Percentiles rank a stretch among this genome's conserved stretches.
Conservation (phyloP, 768 basidiomycete genomes). For the Auricularia cornea region DNA sequence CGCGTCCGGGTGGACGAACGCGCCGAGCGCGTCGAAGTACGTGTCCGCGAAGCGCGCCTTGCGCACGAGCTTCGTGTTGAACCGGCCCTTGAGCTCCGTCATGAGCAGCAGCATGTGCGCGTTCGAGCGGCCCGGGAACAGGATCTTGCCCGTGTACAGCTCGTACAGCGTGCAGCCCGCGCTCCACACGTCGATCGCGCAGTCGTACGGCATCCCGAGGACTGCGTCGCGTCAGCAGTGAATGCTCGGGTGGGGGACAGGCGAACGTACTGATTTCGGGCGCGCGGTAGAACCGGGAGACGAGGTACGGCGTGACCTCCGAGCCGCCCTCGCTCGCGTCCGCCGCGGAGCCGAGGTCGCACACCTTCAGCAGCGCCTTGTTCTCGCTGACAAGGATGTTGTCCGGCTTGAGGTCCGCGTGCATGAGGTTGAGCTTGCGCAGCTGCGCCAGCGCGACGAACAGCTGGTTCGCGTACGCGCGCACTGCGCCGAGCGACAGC, state of each 20-base stretch:
- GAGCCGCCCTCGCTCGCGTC: slow-evolving; percentile 74
- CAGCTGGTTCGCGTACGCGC: slow-evolving; percentile 96
- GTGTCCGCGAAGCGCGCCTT: slow-evolving; percentile 85
- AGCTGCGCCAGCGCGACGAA: slow-evolving; percentile 81
- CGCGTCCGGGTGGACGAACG: slow-evolving; percentile 37
- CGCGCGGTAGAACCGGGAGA: slow-evolving; percentile 94
- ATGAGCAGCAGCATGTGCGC: slow-evolving; percentile 96
- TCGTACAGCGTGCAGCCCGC: slow-evolving; percentile 97
- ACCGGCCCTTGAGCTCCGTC: slow-evolving; percentile 96
- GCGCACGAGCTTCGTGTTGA: slow-evolving; percentile 91
- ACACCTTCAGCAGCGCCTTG: slow-evolving; percentile 88
- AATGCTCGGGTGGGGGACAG: slow-evolving; percentile 1
- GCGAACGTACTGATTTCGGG: slow-evolving; percentile 86
- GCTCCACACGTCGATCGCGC: slow-evolving; percentile 92
- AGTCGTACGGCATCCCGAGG: slow-evolving; percentile 91
- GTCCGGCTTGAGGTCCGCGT: slow-evolving; percentile 98
- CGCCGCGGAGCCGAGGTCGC: slow-evolving; percentile 94
- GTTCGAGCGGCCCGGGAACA: slow-evolving; percentile 93
- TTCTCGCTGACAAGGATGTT: slow-evolving; percentile 95
- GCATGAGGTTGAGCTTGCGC: slow-evolving; percentile 88
- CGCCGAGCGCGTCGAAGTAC: slow-evolving; percentile 91
- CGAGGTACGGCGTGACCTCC: slow-evolving; percentile 96
- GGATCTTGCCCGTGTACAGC: slow-evolving; percentile 91
- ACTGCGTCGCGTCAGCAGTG: slow-evolving; percentile 41
- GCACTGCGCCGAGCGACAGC: slow-evolving; percentile 91